Base-by-base conservation (phyloP, 352 stramenopile species). In the Discostella stelligera region DNA sequence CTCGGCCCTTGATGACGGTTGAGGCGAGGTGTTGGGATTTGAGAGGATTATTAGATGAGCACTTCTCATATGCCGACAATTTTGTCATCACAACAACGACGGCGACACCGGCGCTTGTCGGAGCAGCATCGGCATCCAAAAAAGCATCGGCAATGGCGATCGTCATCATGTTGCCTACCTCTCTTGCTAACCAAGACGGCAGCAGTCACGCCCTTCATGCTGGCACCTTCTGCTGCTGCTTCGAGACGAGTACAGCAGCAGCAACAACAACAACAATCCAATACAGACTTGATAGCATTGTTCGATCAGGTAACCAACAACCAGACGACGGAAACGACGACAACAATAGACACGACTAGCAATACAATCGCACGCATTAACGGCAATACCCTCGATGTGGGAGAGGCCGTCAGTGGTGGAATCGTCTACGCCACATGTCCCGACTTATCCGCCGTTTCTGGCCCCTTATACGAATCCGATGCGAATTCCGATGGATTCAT, bases 401-500 rank as follows among this genome's bases (percentile, higher is more conserved):
- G 13, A 30, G 50, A 58, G 8, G 25, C 9, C 50, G 50, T 58
- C 3, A 30, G 20, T 23, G 21, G 30, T 39, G 60, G n/a, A 11
- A 41, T 14, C 3, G 30, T 41, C 39, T 46, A 27, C 60, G 20
- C 13, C 0, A 32, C 32, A 23, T 81, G 73, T 64, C 48, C 60
- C 8, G 56, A 81, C 52, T 37, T 74, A 8, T 23, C 62, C 20
- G 76, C 66, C 37, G 67, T 82, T 30, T 54, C 65, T 21, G 49
- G n/a, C 9, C 58, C 70, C 0, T 65, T 83, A 30, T 55, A 76
- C 32, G 53, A 72, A 9, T 48, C 56, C 25, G 76, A 83, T 50
- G 44, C 18, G 14, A 71, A 79, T 37, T 14, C 14, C 13, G 72
- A 83, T 55, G 64, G 76, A 6, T 59, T 75, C 10, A 23, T 83